Conservation (phyloP, 192 early-diverging fungal genomes). For the Gaertneriomyces semiglobifer region DNA sequence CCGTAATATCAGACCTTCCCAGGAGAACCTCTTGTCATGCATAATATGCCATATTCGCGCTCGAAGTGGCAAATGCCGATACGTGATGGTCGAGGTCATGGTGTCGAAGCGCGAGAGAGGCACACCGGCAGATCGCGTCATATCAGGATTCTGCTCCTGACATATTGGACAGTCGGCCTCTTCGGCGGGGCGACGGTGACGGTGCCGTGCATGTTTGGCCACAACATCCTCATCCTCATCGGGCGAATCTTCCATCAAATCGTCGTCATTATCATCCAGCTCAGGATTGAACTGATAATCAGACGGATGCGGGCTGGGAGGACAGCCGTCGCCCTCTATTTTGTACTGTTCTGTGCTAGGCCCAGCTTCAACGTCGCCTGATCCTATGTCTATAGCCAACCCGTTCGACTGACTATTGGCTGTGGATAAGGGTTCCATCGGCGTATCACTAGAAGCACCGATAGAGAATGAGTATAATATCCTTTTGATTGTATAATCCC, state of each 20-base stretch:
- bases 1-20: neutral
- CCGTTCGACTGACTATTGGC: too few species aligned
- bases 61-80: neutral
- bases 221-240: neutral
- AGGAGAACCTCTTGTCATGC: conserved; percentile 6
- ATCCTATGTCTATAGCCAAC: too few species aligned
- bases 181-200: neutral
- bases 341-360: too few species aligned
- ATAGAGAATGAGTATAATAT: too few species aligned
- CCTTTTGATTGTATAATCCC: too few species aligned
- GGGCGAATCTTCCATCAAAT: conserved; percentile 4
- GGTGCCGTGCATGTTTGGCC: neutral
- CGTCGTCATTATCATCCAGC: conserved; percentile 7
- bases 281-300: conserved; percentile 11
- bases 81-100: neutral
- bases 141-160: too few species aligned
- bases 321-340: neutral
- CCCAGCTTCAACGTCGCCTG: too few species aligned
- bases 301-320: conserved; percentile 3
- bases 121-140: too few species aligned
- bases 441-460: too few species aligned
- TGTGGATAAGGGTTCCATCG: too few species aligned
- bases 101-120: neutral
- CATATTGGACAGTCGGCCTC: neutral
- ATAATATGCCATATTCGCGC: neutral